Conservation (phyloP, 129 eudicot genomes). For the Helichrysum umbraculigerum region DNA sequence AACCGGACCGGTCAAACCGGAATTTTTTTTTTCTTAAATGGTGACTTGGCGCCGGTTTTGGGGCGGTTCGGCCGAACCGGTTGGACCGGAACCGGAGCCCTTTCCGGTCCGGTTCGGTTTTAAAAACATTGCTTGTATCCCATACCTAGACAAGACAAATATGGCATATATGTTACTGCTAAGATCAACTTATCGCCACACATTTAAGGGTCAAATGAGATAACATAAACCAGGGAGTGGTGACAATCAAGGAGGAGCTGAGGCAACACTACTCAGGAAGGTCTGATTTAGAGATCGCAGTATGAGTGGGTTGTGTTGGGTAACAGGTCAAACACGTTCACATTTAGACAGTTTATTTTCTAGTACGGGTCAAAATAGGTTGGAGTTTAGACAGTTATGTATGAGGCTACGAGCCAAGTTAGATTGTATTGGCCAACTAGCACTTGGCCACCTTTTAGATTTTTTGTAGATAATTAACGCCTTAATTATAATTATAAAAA, state of each 20-base stretch:
- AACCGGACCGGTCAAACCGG: no score
- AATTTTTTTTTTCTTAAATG: no score
- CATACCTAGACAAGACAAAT: conserved; percentile 58
- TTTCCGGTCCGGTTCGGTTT: no score
- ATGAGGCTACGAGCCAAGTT: not conserved
- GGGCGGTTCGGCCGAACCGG: no score
- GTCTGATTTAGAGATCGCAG: not conserved
- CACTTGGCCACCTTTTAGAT: not conserved
- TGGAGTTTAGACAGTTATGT: not conserved
- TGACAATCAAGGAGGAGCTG: not conserved
- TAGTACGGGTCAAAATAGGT: not conserved
- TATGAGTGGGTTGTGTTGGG: not conserved
- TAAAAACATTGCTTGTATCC: no score
- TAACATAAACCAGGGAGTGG: not conserved
- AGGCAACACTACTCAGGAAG: conserved; percentile 8
- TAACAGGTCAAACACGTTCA: not conserved
- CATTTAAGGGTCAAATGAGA: not conserved
- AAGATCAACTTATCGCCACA: not conserved
- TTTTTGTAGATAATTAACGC: not conserved
- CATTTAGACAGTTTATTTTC: not conserved
- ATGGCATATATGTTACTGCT: not conserved
- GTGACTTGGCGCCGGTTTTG: no score
- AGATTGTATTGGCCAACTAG: conserved; percentile 5
- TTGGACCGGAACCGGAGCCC: no score
- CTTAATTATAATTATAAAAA: not conserved